Conservation (phyloP, 306 rosid genomes). For the Sophora flavescens region DNA sequence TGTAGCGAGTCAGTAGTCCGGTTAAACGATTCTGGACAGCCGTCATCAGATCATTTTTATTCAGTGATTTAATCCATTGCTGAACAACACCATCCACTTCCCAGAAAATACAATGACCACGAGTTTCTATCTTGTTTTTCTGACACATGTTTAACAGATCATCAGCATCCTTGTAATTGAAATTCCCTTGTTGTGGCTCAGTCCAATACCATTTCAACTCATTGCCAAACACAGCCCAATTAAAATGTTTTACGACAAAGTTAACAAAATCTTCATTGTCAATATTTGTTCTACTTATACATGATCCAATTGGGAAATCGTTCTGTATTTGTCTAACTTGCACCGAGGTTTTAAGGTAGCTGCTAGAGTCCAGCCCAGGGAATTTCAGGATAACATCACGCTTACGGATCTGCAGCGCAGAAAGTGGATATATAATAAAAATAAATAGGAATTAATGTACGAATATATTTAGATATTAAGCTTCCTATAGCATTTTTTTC, state of each 20-base stretch:
- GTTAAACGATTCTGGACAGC: slow-evolving; percentile 84
- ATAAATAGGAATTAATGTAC: neutral
- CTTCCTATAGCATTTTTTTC: slow-evolving; percentile 10
- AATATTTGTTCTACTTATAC: slow-evolving; percentile 80
- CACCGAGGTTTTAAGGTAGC: slow-evolving; percentile 54
- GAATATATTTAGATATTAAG: neutral
- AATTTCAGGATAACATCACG: slow-evolving; percentile 84
- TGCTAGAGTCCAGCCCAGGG: slow-evolving; percentile 62
- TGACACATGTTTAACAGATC: slow-evolving; percentile 72
- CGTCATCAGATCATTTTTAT: slow-evolving; percentile 63
- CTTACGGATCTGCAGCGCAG: slow-evolving; percentile 74
- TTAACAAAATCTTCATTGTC: slow-evolving; percentile 89
- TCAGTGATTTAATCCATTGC: slow-evolving; percentile 75
- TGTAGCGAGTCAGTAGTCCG: slow-evolving; percentile 75
- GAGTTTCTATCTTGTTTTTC: slow-evolving; percentile 68
- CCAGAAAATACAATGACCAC: slow-evolving; percentile 98
- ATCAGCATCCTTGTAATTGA: slow-evolving; percentile 91
- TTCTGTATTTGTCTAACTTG: slow-evolving; percentile 74
- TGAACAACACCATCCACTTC: slow-evolving; percentile 78
- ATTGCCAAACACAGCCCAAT: slow-evolving; percentile 96
- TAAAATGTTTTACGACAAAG: slow-evolving; percentile 78
- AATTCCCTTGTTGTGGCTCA: slow-evolving; percentile 82
- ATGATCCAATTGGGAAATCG: slow-evolving; percentile 83
- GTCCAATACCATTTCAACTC: slow-evolving; percentile 99
- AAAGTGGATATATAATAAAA: slow-evolving; percentile 4